Percentiles rank a stretch among this genome's conserved stretches.
phyloP scores from a whole-genome alignment of 2,329 filamentous ascomycete genomes.

The Monosporascus sp. region DNA sequence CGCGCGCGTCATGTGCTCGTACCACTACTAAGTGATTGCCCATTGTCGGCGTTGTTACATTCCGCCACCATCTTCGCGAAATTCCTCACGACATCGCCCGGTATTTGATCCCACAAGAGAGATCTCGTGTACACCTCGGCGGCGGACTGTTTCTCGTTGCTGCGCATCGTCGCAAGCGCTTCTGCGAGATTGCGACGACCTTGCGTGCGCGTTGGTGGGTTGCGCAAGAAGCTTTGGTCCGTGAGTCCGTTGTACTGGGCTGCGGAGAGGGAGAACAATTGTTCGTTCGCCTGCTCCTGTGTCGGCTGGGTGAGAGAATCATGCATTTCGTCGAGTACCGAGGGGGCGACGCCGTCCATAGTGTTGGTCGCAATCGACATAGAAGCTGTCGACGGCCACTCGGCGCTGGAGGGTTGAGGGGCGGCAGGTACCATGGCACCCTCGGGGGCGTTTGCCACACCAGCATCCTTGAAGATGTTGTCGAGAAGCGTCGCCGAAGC shows the following conservation, averaged over 20 bases:
- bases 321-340: constrained; percentile 61
- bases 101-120: constrained; percentile 90
- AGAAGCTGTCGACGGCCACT: constrained; percentile 38
- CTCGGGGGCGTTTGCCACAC: constrained; percentile 46
- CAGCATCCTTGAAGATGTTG: constrained; percentile 77
- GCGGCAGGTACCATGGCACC: constrained; percentile 38
- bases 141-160: constrained; percentile 63
- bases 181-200: constrained; percentile 73
- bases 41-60: constrained; percentile 48
- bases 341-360: constrained; percentile 48
- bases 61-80: constrained; percentile 90
- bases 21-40: constrained; percentile 38
- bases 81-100: constrained; percentile 82
- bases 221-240: constrained; percentile 66
- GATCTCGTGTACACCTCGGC: constrained; percentile 91
- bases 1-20: constrained; percentile 37
- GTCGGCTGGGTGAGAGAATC: constrained; percentile 68
- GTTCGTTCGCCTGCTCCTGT: constrained; percentile 80
- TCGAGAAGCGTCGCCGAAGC: constrained; percentile 74
- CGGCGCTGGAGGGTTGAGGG: constrained; percentile 47
- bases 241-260: constrained; percentile 85
- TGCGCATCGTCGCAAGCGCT: constrained; percentile 74
- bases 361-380: constrained; percentile 37
- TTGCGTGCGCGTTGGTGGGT: constrained; percentile 47
- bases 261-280: constrained; percentile 79